Conservation (phyloP, 306 rosid species). For the Glycine soja region DNA sequence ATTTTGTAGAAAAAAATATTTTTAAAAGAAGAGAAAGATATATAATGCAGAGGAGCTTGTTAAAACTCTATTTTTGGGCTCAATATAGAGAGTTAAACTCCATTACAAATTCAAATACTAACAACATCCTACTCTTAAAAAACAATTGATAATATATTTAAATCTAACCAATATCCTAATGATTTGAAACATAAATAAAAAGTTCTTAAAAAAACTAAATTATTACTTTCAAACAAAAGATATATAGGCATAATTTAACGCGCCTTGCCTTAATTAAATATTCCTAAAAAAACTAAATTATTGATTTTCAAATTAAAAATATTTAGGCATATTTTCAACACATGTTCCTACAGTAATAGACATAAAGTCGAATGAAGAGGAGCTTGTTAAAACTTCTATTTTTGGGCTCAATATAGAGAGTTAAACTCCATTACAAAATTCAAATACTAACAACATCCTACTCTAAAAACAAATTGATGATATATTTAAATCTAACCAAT, state of each 20-base stretch:
- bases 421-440: too few relatives aligned
- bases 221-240: background rate
- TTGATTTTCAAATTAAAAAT: too few relatives aligned
- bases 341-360: too few relatives aligned
- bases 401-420: too few relatives aligned
- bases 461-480: too few relatives aligned
- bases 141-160: background rate
- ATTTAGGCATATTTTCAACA: too few relatives aligned
- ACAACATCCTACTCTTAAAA: background rate
- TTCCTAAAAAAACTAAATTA: background rate
- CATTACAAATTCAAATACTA: background rate
- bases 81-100: background rate
- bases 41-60: background rate
- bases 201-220: background rate
- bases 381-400: too few relatives aligned
- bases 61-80: background rate
- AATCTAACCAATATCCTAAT: background rate
- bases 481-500: too few relatives aligned
- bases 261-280: background rate
- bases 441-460: too few relatives aligned
- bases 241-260: background rate
- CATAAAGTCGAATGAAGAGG: too few relatives aligned
- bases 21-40: background rate
- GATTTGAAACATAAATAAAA: background rate
- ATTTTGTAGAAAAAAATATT: background rate